Base-by-base conservation (phyloP, 75 land plant species). In the Selaginella moellendorffii region DNA sequence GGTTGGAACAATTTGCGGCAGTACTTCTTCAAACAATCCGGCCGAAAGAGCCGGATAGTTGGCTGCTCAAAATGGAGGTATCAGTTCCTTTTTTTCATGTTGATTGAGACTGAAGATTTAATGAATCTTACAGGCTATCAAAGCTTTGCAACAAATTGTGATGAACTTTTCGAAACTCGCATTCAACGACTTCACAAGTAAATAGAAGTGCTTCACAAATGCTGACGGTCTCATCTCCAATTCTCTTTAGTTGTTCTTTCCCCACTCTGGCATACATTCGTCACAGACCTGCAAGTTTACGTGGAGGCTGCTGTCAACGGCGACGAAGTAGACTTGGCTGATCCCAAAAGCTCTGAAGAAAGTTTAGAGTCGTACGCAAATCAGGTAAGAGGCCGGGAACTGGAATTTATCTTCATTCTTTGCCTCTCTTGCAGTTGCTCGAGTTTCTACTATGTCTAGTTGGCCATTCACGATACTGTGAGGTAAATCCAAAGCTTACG, bases 11-110 rank as follows among this genome's bases (percentile, higher is more conserved):
- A 28, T 86, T 95, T 63, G 68, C 90, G n/a, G 53, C 27, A 12
- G 83, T 95, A 31, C 68, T 95, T 52, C 65, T 79, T 22, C 61
- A 76, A 53, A 83, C 87, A 12, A 83, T 95, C 28, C 81, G 76
- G 52, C 53, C 78, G 27, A 83, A 84, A 70, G 83, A 95, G 77
- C 83, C 99, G 42, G 90, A 89, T 77, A 95, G 88, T 61, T 95
- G 99, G 99, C 66, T 78, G 65, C 75, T 95, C 10, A 76, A 81
- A 67, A 86, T 82, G 80, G 99, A 95, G 99, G 99, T 93, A 46
- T 10, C 14, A 5, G 5, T 5, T 36, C 46, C 14, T 36, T 36
- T 36, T 5, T 36, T 36, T 36, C 46, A 36, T 5, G 46, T 14
- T 36, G 14, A 36, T 36, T 36, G 5, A 36, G 5, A 5, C 14